phyloP scores from a whole-genome alignment of 192 early-diverging fungal genomes.

The Backusella sp. region DNA sequence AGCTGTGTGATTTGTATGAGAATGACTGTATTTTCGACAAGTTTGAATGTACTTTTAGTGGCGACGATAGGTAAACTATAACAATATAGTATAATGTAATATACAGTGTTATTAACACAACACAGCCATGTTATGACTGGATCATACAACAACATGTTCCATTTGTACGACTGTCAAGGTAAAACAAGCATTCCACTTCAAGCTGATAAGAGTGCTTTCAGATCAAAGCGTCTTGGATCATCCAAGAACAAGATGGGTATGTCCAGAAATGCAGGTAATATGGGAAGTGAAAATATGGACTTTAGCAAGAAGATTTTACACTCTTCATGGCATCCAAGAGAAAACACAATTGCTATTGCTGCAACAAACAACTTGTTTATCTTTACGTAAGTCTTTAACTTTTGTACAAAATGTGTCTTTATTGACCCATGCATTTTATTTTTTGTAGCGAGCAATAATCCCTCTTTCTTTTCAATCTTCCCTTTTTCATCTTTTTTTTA shows the following conservation, averaged over 20 bases:
- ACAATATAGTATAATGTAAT: too few relatives aligned
- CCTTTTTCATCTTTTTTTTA: background rate
- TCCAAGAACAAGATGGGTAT: slow-evolving; percentile 72
- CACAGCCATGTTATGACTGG: slow-evolving; percentile 83
- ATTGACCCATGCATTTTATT: background rate
- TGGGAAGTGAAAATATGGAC: slow-evolving; percentile 71
- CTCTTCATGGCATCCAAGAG: slow-evolving; percentile 91
- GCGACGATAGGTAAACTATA: slow-evolving; percentile 74
- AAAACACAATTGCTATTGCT: slow-evolving; percentile 89
- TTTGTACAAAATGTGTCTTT: background rate
- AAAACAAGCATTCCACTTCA: slow-evolving; percentile 85
- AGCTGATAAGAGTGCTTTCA: slow-evolving; percentile 98
- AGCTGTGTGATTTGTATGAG: slow-evolving; percentile 98
- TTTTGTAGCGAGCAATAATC: slow-evolving; percentile 7
- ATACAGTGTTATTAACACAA: too few relatives aligned
- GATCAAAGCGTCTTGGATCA: slow-evolving; percentile 75
- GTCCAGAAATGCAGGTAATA: slow-evolving; percentile 35
- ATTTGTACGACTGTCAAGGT: slow-evolving; percentile 84
- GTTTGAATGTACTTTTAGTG: slow-evolving; percentile 98
- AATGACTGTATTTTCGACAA: slow-evolving; percentile 99
- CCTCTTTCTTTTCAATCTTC: background rate
- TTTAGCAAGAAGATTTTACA: slow-evolving; percentile 91
- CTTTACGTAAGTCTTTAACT: slow-evolving; percentile 56
- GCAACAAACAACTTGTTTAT: slow-evolving; percentile 94
- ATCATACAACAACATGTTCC: slow-evolving; percentile 99